Base-by-base conservation (phyloP, 148 eudicot species). In the Dianthus caryophyllus region DNA sequence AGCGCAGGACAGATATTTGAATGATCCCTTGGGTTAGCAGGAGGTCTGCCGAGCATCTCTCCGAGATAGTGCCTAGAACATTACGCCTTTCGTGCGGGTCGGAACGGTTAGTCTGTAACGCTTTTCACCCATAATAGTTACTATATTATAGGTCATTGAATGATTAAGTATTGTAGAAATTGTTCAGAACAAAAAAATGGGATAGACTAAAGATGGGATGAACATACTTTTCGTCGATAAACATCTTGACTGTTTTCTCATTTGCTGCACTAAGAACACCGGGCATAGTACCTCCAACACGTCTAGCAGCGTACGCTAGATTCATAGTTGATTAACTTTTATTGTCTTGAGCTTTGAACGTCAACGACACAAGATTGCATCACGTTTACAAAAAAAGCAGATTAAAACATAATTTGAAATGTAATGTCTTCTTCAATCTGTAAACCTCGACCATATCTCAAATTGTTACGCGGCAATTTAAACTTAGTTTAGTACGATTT, bases 241-340 rank as follows among this genome's bases (percentile, higher is more conserved):
- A 88, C 96, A 95, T 76, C 72, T 95, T 96, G 2, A 90, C 97
- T 5, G 97, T 97, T 77, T 87, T 95, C 87, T 95, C 96, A 74
- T 95, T 95, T 64, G 96, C 99, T 24, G 99, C 99, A 61, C 97
- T 90, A 49, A 88, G 96, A 67, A 95, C 96, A 51, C 96, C 97
- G 1, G 97, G 88, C 97, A 95, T 95, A 65, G 99, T 95, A 56
- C 97, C 97, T 31, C 97, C 97, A 41, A 96, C 90, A 71, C 97
- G 86, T 36, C 97, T 97, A 38, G 99, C 96, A 71, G 93, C 83
- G 64, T 88, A 95, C 12, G 99, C 99, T 51, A 95, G 76, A 71
- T 95, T 84, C 97, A 95, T 86, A 8, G 97, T 90, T 44, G 99
- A 96, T 74, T 95, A 95, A 66, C 90, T 90, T 73, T 84, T 83